A percentile compares a stretch with the other conserved stretches of the same genome.
These are phyloP conservation scores for Rhizopogon roseolus DNA, from an alignment of 768 basidiomycete genomes.

Conservation along the genomic window DNA sequence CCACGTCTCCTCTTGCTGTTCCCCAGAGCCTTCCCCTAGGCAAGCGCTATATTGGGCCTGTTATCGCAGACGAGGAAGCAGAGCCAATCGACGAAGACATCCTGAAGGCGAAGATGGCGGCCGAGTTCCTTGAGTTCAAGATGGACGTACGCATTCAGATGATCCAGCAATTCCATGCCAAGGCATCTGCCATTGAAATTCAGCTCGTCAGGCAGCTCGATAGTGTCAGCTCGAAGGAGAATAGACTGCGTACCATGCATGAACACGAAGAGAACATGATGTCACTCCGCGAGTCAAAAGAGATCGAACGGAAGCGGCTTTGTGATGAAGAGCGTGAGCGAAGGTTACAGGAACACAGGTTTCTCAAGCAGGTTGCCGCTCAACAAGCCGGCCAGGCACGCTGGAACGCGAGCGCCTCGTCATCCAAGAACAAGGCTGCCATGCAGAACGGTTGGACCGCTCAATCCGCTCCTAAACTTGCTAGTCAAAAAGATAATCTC, in stretches of 20 bases:
- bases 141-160: slow-evolving; percentile 28
- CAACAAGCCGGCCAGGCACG: slow-evolving; percentile 7
- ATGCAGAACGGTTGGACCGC: slow-evolving; percentile 5
- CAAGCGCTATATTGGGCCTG: slow-evolving; percentile 29
- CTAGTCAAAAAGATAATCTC: slow-evolving; percentile 25
- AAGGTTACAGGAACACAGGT: slow-evolving; percentile 12
- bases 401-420: slow-evolving; percentile 11
- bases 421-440: slow-evolving; percentile 6
- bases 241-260: slow-evolving; percentile 22
- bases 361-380: slow-evolving; percentile 10
- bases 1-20: slow-evolving; percentile 15
- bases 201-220: slow-evolving; percentile 23
- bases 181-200: slow-evolving; percentile 25
- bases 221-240: slow-evolving; percentile 24
- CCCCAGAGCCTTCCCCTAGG: slow-evolving; percentile 17
- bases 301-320: slow-evolving; percentile 25
- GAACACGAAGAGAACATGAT: slow-evolving; percentile 29
- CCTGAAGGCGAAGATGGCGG: slow-evolving; percentile 28
- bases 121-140: slow-evolving; percentile 26
- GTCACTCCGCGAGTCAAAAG: slow-evolving; percentile 27
- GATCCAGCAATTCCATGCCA: slow-evolving; percentile 27
- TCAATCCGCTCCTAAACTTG: slow-evolving; percentile 8
- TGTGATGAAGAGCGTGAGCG: slow-evolving; percentile 24
- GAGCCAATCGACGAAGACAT: slow-evolving; percentile 23
- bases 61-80: slow-evolving; percentile 21